These are phyloP conservation scores for Colletotrichum coccodes DNA, from an alignment of 2,329 filamentous ascomycete species.

Conservation along the genomic window DNA sequence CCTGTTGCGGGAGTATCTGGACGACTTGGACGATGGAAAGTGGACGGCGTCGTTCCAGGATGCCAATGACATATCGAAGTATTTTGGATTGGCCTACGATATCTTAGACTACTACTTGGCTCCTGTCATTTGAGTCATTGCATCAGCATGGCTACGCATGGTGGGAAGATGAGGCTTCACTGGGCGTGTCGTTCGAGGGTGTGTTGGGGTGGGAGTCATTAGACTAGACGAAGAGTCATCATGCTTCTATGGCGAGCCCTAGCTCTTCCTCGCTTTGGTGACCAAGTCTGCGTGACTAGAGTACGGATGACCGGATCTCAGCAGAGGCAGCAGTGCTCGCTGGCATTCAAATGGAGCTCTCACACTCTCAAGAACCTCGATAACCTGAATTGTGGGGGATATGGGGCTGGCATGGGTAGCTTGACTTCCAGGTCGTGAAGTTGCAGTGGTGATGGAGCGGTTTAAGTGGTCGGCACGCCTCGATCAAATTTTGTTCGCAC, in stretches of 20 bases:
- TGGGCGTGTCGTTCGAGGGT: background rate
- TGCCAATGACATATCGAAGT: slow-evolving; percentile 41
- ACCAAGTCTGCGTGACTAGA: background rate
- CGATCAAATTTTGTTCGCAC: background rate
- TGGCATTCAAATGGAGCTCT: background rate
- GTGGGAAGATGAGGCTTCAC: background rate
- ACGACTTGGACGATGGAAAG: slow-evolving; percentile 57
- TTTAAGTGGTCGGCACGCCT: background rate
- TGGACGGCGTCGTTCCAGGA: slow-evolving; percentile 48
- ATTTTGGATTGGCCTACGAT: slow-evolving; percentile 61
- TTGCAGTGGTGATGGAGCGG: background rate
- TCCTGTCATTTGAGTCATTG: slow-evolving; percentile 54
- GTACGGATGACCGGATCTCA: background rate
- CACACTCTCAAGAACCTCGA: background rate
- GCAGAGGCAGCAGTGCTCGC: too few relatives aligned
- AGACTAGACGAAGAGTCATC: background rate
- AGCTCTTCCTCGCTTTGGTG: background rate
- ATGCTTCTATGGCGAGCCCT: background rate
- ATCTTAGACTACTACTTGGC: slow-evolving; percentile 64
- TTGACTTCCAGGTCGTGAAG: background rate
- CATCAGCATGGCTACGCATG: background rate
- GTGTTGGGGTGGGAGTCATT: background rate
- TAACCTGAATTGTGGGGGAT: background rate
- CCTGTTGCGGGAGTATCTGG: slow-evolving; percentile 60
- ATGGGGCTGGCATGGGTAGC: background rate